phyloP scores from a whole-genome alignment of 1,139 yeast species.

The Kluyveromyces marxianus region DNA sequence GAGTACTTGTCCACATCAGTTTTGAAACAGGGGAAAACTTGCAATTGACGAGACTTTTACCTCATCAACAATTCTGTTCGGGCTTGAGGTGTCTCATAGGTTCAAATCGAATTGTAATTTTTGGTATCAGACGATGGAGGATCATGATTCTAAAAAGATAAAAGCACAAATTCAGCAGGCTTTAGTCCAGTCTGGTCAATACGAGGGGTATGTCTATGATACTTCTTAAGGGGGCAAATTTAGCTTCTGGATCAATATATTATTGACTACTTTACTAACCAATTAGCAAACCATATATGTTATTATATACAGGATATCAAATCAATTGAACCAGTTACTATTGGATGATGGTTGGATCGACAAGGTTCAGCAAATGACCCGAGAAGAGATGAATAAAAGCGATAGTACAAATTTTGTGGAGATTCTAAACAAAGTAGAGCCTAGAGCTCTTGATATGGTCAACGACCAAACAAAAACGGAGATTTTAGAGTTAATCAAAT shows the following conservation, averaged over 20 bases:
- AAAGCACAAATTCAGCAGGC: slow-evolving; percentile 62
- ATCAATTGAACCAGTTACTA: slow-evolving; percentile 53
- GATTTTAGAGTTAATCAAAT: slow-evolving; percentile 49
- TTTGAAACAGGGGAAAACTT: no score
- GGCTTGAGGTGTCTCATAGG: background rate
- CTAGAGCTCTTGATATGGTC: slow-evolving; percentile 58
- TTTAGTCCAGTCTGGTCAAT: slow-evolving; percentile 71
- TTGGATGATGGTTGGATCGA: slow-evolving; percentile 85
- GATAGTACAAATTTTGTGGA: slow-evolving; percentile 43
- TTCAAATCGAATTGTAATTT: background rate
- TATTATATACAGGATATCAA: slow-evolving; percentile 37
- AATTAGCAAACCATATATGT: no score
- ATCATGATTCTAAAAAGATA: slow-evolving; percentile 34
- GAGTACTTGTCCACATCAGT: slow-evolving; percentile 47
- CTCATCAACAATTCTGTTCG: no score
- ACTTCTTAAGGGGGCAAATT: background rate
- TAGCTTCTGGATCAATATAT: background rate
- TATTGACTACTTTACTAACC: background rate
- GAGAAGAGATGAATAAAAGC: slow-evolving; percentile 34
- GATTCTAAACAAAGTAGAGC: slow-evolving; percentile 48
- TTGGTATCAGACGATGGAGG: background rate
- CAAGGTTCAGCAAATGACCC: slow-evolving; percentile 54
- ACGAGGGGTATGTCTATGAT: slow-evolving; percentile 40
- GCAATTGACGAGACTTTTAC: no score
- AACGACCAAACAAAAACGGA: slow-evolving; percentile 59